Conservation (phyloP, 2,329 filamentous ascomycete species). For the Teratosphaeria nubilosa region DNA sequence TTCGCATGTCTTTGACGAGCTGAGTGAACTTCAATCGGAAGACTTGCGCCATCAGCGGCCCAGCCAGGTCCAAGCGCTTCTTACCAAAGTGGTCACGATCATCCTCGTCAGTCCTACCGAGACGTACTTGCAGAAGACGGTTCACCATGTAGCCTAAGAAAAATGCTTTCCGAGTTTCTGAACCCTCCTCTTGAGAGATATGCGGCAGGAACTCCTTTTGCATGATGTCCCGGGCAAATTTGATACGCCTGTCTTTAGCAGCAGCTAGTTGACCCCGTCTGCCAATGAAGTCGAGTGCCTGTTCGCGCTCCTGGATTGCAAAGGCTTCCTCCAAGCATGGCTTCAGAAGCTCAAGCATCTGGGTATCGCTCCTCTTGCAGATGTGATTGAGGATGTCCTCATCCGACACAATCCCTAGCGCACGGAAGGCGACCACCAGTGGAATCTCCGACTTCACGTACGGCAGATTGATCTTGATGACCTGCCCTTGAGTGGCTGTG, state of each 20-base stretch:
- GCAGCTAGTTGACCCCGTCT: constrained; percentile 72
- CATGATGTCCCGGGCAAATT: constrained; percentile 85
- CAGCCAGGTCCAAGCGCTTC: constrained; percentile 92
- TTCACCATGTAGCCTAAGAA: constrained; percentile 99
- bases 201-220: constrained; percentile 96
- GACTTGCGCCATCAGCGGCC: constrained; percentile 86
- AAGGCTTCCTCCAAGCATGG: constrained; percentile 96
- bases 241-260: constrained; percentile 78
- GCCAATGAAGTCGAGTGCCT: constrained; percentile 89
- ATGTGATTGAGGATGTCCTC: constrained; percentile 98
- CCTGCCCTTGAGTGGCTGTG: constrained; percentile 69
- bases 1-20: constrained; percentile 81
- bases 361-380: constrained; percentile 85
- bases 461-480: constrained; percentile 80
- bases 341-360: constrained; percentile 95
- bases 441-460: constrained; percentile 92
- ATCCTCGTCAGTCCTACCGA: constrained; percentile 87
- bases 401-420: constrained; percentile 89
- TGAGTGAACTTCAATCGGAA: constrained; percentile 88
- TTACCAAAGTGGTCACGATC: constrained; percentile 99
- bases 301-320: constrained; percentile 88
- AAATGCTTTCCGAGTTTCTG: constrained; percentile 92
- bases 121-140: constrained; percentile 81
- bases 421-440: constrained; percentile 90
- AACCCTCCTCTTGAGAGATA: constrained; percentile 89